Conservation (phyloP, 2,329 filamentous ascomycete species). For the Trichoderma aggressivum region DNA sequence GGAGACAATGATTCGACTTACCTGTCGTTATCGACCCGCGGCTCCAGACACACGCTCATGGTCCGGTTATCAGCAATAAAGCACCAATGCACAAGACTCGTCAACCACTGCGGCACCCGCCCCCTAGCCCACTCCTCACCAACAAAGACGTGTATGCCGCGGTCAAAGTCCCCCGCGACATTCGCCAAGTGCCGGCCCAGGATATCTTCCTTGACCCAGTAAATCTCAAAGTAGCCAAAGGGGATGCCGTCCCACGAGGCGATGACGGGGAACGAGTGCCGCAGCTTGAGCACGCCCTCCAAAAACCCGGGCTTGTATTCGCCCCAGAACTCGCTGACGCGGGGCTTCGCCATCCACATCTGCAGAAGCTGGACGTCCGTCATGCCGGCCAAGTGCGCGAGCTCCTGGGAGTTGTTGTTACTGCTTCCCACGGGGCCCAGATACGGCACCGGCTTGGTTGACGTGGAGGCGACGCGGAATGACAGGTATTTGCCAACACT, state of each 20-base stretch:
- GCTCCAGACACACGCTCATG: slow-evolving; percentile 79
- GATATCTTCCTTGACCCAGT: slow-evolving; percentile 93
- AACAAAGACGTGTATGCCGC: slow-evolving; percentile 83
- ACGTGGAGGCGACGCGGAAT: slow-evolving; percentile 77
- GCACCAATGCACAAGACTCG: slow-evolving; percentile 81
- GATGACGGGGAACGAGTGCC: slow-evolving; percentile 84
- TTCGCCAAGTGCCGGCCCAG: slow-evolving; percentile 67
- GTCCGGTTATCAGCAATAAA: slow-evolving; percentile 76
- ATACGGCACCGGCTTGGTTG: slow-evolving; percentile 60
- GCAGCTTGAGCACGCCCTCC: slow-evolving; percentile 57
- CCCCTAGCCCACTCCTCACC: slow-evolving; percentile 92
- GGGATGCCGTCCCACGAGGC: slow-evolving; percentile 92
- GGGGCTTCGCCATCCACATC: slow-evolving; percentile 83
- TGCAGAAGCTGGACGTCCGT: slow-evolving; percentile 64
- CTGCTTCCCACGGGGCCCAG: slow-evolving; percentile 53
- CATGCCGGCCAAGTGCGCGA: slow-evolving; percentile 40
- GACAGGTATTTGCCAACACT: slow-evolving; percentile 81
- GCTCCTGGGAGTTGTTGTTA: slow-evolving; percentile 33
- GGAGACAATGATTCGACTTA: slow-evolving; percentile 40
- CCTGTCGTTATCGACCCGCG: slow-evolving; percentile 87
- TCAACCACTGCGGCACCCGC: slow-evolving; percentile 77
- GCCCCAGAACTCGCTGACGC: slow-evolving; percentile 85
- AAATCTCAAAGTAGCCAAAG: slow-evolving; percentile 96
- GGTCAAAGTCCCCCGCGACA: slow-evolving; percentile 73
- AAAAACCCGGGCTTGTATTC: slow-evolving; percentile 65